phyloP scores from a whole-genome alignment of 345 rosid genomes.

The Durio zibethinus region DNA sequence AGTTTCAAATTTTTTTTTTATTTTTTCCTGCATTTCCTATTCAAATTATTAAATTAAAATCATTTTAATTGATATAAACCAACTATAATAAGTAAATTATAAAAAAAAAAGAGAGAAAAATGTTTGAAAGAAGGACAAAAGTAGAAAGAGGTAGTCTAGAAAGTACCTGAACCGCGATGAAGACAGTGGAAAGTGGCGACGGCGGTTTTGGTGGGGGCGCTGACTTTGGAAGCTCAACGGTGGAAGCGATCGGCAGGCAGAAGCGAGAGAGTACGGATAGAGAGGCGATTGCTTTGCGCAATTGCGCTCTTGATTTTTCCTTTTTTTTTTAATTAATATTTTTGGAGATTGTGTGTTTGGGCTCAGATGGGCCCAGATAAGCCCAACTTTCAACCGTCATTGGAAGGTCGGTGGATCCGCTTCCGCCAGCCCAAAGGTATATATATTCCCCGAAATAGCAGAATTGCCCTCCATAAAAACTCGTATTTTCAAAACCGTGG shows the following conservation, averaged over 20 bases:
- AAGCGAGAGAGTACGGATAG: background rate
- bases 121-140: background rate
- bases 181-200: background rate
- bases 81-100: background rate
- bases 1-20: background rate
- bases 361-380: background rate
- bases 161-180: background rate
- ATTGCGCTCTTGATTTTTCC: background rate
- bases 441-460: slow-evolving; percentile 20
- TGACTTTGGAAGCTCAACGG: background rate
- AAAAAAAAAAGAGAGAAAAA: background rate
- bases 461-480: slow-evolving; percentile 24
- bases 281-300: background rate
- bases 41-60: background rate
- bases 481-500: slow-evolving; percentile 34
- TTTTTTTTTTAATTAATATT: background rate
- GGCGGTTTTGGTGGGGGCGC: background rate
- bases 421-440: background rate
- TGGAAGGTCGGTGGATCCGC: background rate
- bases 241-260: background rate
- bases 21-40: background rate
- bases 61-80: background rate
- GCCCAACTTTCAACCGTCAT: background rate
- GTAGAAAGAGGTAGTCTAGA: background rate
- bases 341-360: background rate